These are phyloP conservation scores for Didymella pinodella DNA, from an alignment of 2,329 filamentous ascomycete species.

Conservation along the genomic window DNA sequence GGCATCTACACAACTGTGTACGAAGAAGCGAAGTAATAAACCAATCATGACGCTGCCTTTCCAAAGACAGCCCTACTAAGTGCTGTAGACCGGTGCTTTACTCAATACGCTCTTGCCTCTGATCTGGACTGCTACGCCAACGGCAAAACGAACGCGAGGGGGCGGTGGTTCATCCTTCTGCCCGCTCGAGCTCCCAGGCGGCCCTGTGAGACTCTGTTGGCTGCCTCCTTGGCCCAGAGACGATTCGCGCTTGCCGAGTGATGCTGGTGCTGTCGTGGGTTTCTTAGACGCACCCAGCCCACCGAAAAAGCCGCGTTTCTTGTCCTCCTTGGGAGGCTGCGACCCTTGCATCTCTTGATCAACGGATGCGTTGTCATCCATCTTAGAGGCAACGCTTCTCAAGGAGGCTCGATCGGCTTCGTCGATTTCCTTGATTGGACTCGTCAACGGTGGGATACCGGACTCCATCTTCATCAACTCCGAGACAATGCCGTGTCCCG, in stretches of 20 bases:
- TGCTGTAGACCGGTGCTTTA: constrained; percentile 59
- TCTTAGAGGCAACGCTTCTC: constrained; percentile 44
- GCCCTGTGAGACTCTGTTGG: constrained; percentile 46
- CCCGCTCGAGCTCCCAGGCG: constrained; percentile 52
- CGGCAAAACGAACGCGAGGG: constrained; percentile 57
- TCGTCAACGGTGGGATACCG: constrained; percentile 57
- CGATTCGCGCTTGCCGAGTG: constrained; percentile 52
- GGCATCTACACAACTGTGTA: constrained; percentile 12
- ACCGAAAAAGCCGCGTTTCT: constrained; percentile 55
- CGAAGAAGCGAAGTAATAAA: constrained; percentile 2
- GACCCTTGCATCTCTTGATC: constrained; percentile 41
- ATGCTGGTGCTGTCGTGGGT: constrained; percentile 37
- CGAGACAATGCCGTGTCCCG: constrained; percentile 73
- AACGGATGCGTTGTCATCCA: constrained; percentile 40
- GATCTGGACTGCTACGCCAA: constrained; percentile 58
- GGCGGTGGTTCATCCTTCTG: constrained; percentile 52
- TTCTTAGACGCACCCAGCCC: constrained; percentile 53
- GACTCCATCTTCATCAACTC: constrained; percentile 86
- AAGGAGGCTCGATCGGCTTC: constrained; percentile 53
- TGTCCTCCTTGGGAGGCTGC: constrained; percentile 42
- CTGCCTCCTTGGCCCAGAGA: constrained; percentile 49
- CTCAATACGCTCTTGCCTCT: constrained; percentile 58
- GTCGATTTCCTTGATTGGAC: constrained; percentile 53
- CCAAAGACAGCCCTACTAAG: constrained; percentile 28
- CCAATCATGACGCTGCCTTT: background rate